These are phyloP conservation scores for Skeletonema costatum DNA, from an alignment of 108 stramenopile species.

Conservation along the genomic window DNA sequence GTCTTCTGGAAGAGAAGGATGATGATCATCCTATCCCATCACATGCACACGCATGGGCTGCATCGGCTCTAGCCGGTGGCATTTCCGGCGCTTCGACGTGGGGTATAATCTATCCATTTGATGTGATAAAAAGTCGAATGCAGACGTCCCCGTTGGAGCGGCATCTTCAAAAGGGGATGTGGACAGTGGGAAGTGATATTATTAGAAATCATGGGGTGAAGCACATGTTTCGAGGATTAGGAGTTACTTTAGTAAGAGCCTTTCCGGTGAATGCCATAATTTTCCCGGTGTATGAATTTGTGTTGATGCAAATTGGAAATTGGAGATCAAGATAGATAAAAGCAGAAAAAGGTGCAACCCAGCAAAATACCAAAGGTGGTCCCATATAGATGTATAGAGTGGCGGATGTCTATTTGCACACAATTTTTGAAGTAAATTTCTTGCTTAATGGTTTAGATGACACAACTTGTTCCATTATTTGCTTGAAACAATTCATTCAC, in stretches of 20 bases:
- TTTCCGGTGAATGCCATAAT: conserved; percentile 95
- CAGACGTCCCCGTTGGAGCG: conserved; percentile 72
- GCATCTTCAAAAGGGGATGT: conserved; percentile 39
- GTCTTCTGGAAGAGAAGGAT: conserved; percentile 39
- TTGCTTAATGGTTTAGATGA: background rate
- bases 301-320: conserved; percentile 53
- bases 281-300: conserved; percentile 90
- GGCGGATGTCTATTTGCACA: background rate
- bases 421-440: background rate
- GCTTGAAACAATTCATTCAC: background rate
- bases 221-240: conserved; percentile 85
- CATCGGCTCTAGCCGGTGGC: conserved; percentile 87
- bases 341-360: background rate
- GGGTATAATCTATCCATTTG: conserved; percentile 89
- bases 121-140: conserved; percentile 89
- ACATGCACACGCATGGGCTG: conserved; percentile 66
- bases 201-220: conserved; percentile 63
- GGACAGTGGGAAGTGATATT: conserved; percentile 50
- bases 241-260: conserved; percentile 85
- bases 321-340: conserved; percentile 2
- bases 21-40: conserved; percentile 36
- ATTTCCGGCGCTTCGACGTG: conserved; percentile 86
- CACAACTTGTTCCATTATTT: background rate
- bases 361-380: background rate
- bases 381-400: background rate